A percentile compares a stretch with the other conserved stretches of the same genome.
phyloP scores from a whole-genome alignment of 768 basidiomycete genomes.

The Grammothele lineata region DNA sequence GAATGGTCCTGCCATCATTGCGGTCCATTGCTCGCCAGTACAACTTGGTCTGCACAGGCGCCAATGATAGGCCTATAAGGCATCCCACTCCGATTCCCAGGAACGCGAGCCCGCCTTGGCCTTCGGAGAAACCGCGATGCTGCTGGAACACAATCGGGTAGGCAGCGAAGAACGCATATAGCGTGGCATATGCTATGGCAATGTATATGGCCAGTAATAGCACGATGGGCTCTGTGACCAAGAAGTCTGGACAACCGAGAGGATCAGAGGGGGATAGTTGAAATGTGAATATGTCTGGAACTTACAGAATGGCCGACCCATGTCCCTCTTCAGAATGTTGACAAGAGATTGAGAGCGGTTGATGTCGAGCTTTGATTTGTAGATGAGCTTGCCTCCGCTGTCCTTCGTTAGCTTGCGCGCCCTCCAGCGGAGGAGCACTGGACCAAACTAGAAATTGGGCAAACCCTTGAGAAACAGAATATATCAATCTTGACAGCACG shows the following conservation, averaged over 20 bases:
- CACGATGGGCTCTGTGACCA: constrained; percentile 63
- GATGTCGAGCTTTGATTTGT: constrained; percentile 48
- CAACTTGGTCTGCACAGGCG: constrained; percentile 50
- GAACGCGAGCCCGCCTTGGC: constrained; percentile 57
- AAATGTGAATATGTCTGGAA: constrained; percentile 11
- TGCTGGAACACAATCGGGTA: constrained; percentile 57
- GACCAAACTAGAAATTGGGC: constrained; percentile 37
- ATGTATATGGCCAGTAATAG: constrained; percentile 54
- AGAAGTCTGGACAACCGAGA: constrained; percentile 37
- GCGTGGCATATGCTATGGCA: constrained; percentile 55
- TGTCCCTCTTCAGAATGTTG: constrained; percentile 42
- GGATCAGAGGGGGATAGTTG: neutral
- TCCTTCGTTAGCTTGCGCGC: constrained; percentile 39
- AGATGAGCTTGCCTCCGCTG: constrained; percentile 38
- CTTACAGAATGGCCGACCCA: constrained; percentile 54
- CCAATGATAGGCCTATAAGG: constrained; percentile 43
- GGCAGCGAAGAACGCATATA: constrained; percentile 63
- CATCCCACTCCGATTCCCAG: constrained; percentile 61
- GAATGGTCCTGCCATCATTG: constrained; percentile 49
- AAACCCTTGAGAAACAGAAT: too few species aligned
- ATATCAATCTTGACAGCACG: too few species aligned
- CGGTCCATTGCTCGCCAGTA: constrained; percentile 47
- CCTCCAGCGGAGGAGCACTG: constrained; percentile 53
- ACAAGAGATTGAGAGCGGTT: constrained; percentile 37
- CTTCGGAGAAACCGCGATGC: constrained; percentile 48